These are phyloP conservation scores for Urochloa ruziziensis DNA, from an alignment of 176 grass and related monocot genomes.

Conservation along the genomic window DNA sequence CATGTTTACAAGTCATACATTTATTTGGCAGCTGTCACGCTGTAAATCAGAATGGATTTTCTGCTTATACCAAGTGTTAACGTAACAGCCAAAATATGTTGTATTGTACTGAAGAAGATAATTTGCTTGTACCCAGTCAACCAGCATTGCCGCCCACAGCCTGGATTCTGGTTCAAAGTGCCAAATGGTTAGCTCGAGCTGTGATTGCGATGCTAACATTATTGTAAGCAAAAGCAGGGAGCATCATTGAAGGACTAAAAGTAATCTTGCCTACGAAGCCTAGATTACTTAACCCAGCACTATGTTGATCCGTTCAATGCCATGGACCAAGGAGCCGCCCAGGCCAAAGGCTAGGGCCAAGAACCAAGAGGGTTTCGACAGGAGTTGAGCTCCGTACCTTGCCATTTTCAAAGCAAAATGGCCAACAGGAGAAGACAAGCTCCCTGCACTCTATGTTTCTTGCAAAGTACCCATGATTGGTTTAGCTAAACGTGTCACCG, in stretches of 20 bases:
- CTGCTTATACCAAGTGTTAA: background rate
- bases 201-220: background rate
- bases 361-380: constrained; percentile 32
- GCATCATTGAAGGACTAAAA: constrained; percentile 28
- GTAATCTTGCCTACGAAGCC: constrained; percentile 46
- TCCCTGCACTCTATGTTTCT: background rate
- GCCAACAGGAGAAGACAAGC: constrained; percentile 30
- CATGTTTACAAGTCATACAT: background rate
- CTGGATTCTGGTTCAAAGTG: constrained; percentile 20
- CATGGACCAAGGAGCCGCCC: constrained; percentile 21
- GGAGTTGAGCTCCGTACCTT: constrained; percentile 31
- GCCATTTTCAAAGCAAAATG: constrained; percentile 24
- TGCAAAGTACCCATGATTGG: background rate
- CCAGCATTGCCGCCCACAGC: constrained; percentile 30
- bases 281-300: constrained; percentile 4
- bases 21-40: background rate
- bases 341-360: constrained; percentile 24
- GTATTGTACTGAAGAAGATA: background rate
- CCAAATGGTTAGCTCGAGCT: constrained; percentile 36
- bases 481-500: background rate
- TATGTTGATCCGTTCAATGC: constrained; percentile 40
- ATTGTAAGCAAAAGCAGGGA: constrained; percentile 14
- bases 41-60: background rate
- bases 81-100: background rate
- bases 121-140: background rate